Conservation (phyloP, 2,329 filamentous ascomycete genomes). For the Onygena corvina region DNA sequence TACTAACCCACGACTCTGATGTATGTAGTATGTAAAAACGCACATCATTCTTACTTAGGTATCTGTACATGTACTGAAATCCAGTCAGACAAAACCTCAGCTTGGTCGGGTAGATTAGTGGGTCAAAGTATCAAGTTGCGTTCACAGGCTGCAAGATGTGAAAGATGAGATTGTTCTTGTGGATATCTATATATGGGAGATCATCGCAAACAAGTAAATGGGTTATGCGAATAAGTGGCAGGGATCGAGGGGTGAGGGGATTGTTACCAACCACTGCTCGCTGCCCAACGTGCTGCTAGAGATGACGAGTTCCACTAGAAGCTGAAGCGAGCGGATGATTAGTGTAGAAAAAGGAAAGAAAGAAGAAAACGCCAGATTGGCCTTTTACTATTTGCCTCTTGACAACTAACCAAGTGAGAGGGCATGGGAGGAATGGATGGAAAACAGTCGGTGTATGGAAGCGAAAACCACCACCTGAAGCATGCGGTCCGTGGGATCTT, state of each 20-base stretch:
- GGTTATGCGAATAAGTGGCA: not conserved
- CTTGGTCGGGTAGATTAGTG: not conserved
- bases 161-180: not conserved
- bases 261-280: not conserved
- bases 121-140: not conserved
- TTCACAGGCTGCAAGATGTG: constrained; percentile 4
- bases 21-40: not conserved
- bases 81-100: not conserved
- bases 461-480: constrained; percentile 1
- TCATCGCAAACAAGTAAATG: not conserved
- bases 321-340: not conserved
- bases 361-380: not conserved
- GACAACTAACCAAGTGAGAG: not conserved
- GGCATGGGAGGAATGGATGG: not conserved
- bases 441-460: constrained; percentile 4
- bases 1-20: constrained; percentile 1
- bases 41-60: too few relatives aligned
- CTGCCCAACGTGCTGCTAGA: constrained; percentile 5
- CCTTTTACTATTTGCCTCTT: not conserved
- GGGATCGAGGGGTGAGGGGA: not conserved
- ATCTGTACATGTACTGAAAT: not conserved
- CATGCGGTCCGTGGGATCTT: constrained; percentile 2
- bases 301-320: not conserved
- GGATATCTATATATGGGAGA: constrained; percentile 3
- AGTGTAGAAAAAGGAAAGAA: not conserved